Evolutionary conservation across 805 yeast genomes (phyloP).

Genomic region (Candida andamanensis): DNA sequence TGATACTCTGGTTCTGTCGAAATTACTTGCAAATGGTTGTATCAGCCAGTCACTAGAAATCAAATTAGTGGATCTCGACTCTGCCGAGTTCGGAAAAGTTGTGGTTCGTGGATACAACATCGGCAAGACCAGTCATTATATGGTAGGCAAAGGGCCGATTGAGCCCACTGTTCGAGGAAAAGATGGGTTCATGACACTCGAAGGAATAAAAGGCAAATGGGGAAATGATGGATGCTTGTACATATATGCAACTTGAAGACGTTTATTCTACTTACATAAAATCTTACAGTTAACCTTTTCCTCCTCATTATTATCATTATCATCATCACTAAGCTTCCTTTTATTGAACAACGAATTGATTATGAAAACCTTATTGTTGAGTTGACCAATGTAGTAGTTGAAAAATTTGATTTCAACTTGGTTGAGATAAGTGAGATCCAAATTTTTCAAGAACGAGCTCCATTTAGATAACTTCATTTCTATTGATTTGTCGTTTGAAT

Average conservation of each 20-base stretch:
- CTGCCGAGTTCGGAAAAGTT: constrained; percentile 45
- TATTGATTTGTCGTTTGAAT: constrained; percentile 15
- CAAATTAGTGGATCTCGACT: constrained; percentile 40
- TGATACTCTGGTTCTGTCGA: constrained; percentile 15
- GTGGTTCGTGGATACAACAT: constrained; percentile 61
- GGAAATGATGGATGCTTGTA: constrained; percentile 74
- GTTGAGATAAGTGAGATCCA: constrained; percentile 19
- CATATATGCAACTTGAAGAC: constrained; percentile 16
- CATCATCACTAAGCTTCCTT: constrained; percentile 9
- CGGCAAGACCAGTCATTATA: constrained; percentile 39
- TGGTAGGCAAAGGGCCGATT: constrained; percentile 12
- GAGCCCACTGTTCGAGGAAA: constrained; percentile 9
- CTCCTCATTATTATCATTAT: constrained; percentile 6
- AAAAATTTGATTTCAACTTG: constrained; percentile 21
- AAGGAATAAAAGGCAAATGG: constrained; percentile 52
- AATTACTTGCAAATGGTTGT: constrained; percentile 47
- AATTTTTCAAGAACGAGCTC: constrained; percentile 21
- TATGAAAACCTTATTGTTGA: constrained; percentile 25
- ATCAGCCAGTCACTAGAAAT: constrained; percentile 56
- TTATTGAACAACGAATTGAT: constrained; percentile 12
- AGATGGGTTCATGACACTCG: constrained; percentile 40
- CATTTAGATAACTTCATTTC: constrained; percentile 23
- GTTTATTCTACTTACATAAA: constrained; percentile 1
- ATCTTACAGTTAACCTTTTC: constrained; percentile 8
- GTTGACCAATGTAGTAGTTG: constrained; percentile 24